Evolutionary conservation across 2,329 filamentous ascomycete species (phyloP).

Genomic region (Bipolaris bicolor): DNA sequence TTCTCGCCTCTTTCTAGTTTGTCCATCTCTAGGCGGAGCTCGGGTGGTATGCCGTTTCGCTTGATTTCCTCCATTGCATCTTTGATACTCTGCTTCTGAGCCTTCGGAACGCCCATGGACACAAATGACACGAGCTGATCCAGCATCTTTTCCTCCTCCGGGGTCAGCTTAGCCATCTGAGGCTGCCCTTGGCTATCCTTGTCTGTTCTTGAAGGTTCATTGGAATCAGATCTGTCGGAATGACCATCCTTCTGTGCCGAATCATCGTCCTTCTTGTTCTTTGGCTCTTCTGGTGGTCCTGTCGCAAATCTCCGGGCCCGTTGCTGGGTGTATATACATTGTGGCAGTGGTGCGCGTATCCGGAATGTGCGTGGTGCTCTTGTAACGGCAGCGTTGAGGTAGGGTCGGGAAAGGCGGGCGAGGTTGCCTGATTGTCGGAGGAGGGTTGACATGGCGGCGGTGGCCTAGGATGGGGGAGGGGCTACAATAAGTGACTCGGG

Average conservation of each 20-base stretch:
- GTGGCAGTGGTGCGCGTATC: constrained; percentile 49
- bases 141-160: constrained; percentile 64
- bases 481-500: constrained; percentile 11
- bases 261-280: constrained; percentile 39
- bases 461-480: constrained; percentile 16
- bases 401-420: constrained; percentile 66
- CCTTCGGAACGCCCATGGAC: constrained; percentile 64
- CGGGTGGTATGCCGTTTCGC: constrained; percentile 71
- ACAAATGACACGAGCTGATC: constrained; percentile 63
- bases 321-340: constrained; percentile 53
- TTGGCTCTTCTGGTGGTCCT: constrained; percentile 40
- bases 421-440: constrained; percentile 71
- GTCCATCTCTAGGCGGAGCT: constrained; percentile 69
- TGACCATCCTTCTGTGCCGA: constrained; percentile 35
- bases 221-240: constrained; percentile 40
- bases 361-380: constrained; percentile 51
- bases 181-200: constrained; percentile 52
- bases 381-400: constrained; percentile 57
- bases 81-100: constrained; percentile 66
- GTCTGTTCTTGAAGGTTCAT: constrained; percentile 35
- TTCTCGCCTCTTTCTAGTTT: constrained; percentile 57
- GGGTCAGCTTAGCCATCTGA: constrained; percentile 55
- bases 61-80: constrained; percentile 68
- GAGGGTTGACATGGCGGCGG: constrained; percentile 67
- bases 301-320: constrained; percentile 53